phyloP scores from a whole-genome alignment of 2,329 filamentous ascomycete genomes.

The Penicillium decumbens region DNA sequence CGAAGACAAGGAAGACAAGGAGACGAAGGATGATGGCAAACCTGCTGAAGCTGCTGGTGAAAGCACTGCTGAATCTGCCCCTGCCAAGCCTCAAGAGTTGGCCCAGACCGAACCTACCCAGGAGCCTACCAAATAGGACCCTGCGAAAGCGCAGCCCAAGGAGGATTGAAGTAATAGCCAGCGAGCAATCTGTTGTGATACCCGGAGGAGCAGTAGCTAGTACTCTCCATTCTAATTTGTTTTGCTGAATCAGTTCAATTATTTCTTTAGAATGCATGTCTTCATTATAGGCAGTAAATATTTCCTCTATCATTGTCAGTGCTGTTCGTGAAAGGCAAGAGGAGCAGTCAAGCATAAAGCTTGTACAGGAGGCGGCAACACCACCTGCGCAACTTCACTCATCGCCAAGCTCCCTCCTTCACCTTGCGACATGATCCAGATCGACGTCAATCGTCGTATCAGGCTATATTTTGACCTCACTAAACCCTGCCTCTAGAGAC shows the following conservation, averaged over 20 bases:
- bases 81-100: conserved; percentile 11
- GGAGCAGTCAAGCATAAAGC: not conserved
- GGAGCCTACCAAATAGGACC: conserved; percentile 17
- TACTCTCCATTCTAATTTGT: conserved; percentile 17
- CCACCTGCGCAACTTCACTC: conserved; percentile 16
- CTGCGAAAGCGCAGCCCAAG: conserved; percentile 15
- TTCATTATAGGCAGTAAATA: not conserved
- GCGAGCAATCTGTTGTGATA: conserved; percentile 22
- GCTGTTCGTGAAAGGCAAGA: no score
- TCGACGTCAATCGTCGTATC: not conserved
- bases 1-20: conserved; percentile 19
- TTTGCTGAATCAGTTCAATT: conserved; percentile 3
- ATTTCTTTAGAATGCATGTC: not conserved
- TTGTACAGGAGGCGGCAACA: conserved; percentile 11
- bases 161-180: conserved; percentile 13
- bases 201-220: conserved; percentile 17
- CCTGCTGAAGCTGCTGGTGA: conserved; percentile 8
- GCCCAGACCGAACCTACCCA: conserved; percentile 12
- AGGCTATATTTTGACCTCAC: not conserved
- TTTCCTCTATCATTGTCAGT: not conserved
- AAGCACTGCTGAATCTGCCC: conserved; percentile 4
- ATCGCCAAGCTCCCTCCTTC: conserved; percentile 12
- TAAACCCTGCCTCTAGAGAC: not conserved
- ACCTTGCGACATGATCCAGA: not conserved
- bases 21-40: conserved; percentile 1